Percentiles rank a stretch among this genome's conserved stretches.
phyloP scores from a whole-genome alignment of 306 rosid species.

The Dalbergia oliveri region DNA sequence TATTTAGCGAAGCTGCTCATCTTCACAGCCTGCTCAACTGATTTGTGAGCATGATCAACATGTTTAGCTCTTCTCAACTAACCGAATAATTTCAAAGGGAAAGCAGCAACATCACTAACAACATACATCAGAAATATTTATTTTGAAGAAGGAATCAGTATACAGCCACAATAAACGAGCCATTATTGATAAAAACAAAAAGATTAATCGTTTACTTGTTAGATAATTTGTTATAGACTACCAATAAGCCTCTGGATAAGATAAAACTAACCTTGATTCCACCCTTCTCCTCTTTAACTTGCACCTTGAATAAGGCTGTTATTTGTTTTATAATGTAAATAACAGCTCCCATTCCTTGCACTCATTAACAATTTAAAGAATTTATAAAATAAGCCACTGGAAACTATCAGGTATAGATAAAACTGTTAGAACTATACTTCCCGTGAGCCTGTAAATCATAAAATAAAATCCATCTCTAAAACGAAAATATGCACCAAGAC shows the following conservation, averaged over 20 bases:
- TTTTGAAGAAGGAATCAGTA: conserved; percentile 88
- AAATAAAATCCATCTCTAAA: no score
- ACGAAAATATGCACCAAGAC: no score
- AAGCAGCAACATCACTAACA: conserved; percentile 96
- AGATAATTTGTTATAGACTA: background rate
- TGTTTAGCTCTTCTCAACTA: conserved; percentile 82
- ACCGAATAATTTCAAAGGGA: conserved; percentile 79
- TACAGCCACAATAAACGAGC: conserved; percentile 52
- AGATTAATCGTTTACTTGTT: conserved; percentile 16
- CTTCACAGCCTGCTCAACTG: conserved; percentile 87
- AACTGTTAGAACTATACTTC: no score
- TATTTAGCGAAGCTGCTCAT: no score
- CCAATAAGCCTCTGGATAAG: conserved; percentile 11
- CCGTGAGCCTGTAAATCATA: no score
- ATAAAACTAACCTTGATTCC: conserved; percentile 85
- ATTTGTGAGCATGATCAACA: conserved; percentile 81
- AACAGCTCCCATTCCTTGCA: no score
- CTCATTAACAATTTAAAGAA: no score
- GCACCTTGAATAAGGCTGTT: conserved; percentile 83
- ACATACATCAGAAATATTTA: conserved; percentile 89
- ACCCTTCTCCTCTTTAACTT: conserved; percentile 92
- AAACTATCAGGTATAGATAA: no score
- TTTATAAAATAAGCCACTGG: no score
- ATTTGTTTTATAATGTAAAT: no score
- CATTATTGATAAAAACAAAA: conserved; percentile 19